These are phyloP conservation scores for Seiridium unicorne DNA, from an alignment of 2,329 filamentous ascomycete genomes.

Conservation along the genomic window DNA sequence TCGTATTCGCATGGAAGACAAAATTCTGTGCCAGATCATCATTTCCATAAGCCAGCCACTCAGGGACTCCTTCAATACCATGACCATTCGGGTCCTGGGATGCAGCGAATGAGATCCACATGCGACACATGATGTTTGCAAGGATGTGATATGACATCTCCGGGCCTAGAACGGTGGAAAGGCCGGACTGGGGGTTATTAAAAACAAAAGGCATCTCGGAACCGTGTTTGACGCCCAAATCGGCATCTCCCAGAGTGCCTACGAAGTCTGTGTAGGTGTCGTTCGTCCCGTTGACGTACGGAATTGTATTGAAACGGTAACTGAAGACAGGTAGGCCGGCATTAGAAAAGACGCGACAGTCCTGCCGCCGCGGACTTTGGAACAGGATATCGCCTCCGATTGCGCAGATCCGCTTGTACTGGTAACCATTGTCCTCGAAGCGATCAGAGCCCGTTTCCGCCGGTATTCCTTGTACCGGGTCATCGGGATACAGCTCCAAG, in stretches of 20 bases:
- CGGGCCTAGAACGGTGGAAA: constrained; percentile 13
- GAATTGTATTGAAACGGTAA: constrained; percentile 59
- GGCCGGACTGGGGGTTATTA: constrained; percentile 20
- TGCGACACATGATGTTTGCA: constrained; percentile 23
- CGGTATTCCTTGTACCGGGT: constrained; percentile 47
- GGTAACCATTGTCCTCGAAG: constrained; percentile 35
- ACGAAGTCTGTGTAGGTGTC: neutral
- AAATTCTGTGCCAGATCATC: constrained; percentile 24
- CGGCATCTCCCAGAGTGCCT: constrained; percentile 25
- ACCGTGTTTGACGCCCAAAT: constrained; percentile 34
- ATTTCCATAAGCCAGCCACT: constrained; percentile 27
- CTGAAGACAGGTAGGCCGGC: constrained; percentile 49
- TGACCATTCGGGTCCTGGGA: constrained; percentile 23
- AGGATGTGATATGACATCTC: constrained; percentile 22
- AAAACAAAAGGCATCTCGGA: constrained; percentile 38
- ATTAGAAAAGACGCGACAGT: constrained; percentile 49
- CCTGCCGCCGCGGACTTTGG: constrained; percentile 53
- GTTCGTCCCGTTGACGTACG: constrained; percentile 11
- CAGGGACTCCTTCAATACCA: constrained; percentile 12
- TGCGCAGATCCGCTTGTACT: constrained; percentile 54
- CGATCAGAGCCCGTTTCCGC: constrained; percentile 32
- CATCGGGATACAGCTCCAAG: constrained; percentile 48
- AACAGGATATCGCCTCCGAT: constrained; percentile 54
- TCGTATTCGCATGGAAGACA: constrained; percentile 27
- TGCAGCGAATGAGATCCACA: constrained; percentile 27